A percentile compares a stretch with the other conserved stretches of the same genome.
These are phyloP conservation scores for Boehmeria nivea DNA, from an alignment of 306 rosid species.

Conservation along the genomic window DNA sequence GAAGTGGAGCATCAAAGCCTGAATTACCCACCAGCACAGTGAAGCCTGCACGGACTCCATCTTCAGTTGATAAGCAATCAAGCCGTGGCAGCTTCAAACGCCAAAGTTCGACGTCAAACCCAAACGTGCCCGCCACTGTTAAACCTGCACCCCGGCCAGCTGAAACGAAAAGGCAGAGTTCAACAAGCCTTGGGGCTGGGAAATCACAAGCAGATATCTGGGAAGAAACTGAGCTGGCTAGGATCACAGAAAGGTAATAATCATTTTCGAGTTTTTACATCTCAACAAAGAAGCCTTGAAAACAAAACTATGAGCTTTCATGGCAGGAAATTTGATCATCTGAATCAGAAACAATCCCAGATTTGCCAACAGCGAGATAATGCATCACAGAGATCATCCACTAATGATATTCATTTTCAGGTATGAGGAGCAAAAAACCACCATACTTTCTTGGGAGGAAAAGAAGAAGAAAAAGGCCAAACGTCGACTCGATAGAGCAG, in stretches of 20 bases:
- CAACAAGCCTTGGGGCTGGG: conserved; percentile 13
- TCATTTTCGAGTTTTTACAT: not conserved
- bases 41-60: conserved; percentile 5
- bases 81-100: conserved; percentile 16
- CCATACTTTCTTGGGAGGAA: conserved; percentile 60
- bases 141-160: conserved; percentile 16
- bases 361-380: no score
- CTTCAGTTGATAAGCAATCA: conserved; percentile 15
- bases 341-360: no score
- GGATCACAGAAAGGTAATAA: conserved; percentile 47
- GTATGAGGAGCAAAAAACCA: conserved; percentile 36
- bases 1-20: conserved; percentile 1
- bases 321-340: no score
- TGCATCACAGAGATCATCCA: no score
- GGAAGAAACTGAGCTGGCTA: conserved; percentile 57
- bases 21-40: conserved; percentile 12
- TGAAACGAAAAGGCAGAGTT: conserved; percentile 19
- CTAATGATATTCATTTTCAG: conserved; percentile 37
- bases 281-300: not conserved
- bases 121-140: conserved; percentile 8
- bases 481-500: conserved; percentile 19
- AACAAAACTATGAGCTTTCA: not conserved
- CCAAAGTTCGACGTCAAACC: conserved; percentile 26
- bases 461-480: conserved; percentile 48
- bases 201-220: conserved; percentile 50